Conservation (phyloP, 192 early-diverging fungal genomes). For the Diversispora epigaea region DNA sequence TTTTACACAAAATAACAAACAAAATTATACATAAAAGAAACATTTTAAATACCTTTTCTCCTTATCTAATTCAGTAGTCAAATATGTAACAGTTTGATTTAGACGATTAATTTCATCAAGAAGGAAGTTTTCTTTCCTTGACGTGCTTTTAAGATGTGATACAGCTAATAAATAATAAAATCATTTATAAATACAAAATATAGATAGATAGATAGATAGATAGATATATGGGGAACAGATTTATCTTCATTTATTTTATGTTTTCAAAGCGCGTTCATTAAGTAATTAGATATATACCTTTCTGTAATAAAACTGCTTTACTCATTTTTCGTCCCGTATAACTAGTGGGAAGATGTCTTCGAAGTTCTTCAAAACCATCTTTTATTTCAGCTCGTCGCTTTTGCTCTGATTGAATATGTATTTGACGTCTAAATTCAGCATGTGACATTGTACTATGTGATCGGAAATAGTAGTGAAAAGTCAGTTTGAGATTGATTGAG, state of each 20-base stretch:
- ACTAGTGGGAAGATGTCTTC: conserved; percentile 43
- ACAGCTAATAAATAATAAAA: conserved; percentile 18
- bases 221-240: not conserved
- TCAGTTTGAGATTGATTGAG: too few species aligned
- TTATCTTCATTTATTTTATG: not conserved
- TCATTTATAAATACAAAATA: not conserved
- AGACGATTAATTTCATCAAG: conserved; percentile 31
- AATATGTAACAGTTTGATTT: conserved; percentile 15
- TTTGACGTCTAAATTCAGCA: conserved; percentile 46
- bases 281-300: conserved; percentile 36
- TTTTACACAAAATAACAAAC: too few species aligned
- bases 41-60: conserved; percentile 22
- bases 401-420: conserved; percentile 52
- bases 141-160: conserved; percentile 25
- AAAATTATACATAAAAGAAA: not conserved
- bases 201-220: not conserved
- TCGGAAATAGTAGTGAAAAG: too few species aligned
- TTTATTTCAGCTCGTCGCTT: conserved; percentile 51
- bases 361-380: conserved; percentile 50
- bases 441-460: conserved; percentile 28
- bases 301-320: conserved; percentile 44
- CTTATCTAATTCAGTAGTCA: conserved; percentile 23
- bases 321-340: conserved; percentile 46
- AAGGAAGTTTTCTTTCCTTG: conserved; percentile 19
- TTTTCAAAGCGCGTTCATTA: not conserved